Evolutionary conservation across 1,284 basidiomycete species (phyloP).

Genomic region (Malassezia japonica): DNA sequence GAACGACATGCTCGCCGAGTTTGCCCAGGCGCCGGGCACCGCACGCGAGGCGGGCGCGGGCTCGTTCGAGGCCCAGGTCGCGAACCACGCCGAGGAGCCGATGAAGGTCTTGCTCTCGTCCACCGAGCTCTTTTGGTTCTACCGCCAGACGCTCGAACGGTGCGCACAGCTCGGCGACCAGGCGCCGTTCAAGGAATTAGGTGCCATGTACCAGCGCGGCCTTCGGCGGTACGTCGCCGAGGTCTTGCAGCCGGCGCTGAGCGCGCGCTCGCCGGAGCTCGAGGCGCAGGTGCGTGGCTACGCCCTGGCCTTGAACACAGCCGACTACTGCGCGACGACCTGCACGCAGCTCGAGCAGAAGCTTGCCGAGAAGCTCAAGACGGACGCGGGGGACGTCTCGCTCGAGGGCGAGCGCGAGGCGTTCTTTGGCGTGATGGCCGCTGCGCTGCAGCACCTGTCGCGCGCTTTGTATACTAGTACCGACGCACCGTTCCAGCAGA

Average conservation of each 20-base stretch:
- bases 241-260: conserved; percentile 60
- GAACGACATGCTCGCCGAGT: conserved; percentile 32
- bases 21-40: conserved; percentile 13
- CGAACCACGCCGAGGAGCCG: conserved; percentile 43
- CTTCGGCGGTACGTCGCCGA: conserved; percentile 79
- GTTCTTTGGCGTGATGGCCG: conserved; percentile 53
- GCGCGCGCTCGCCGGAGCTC: conserved; percentile 35
- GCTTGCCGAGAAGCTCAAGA: conserved; percentile 67
- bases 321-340: conserved; percentile 91
- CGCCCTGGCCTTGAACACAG: conserved; percentile 76
- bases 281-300: conserved; percentile 29
- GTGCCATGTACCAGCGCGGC: conserved; percentile 70
- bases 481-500: conserved; percentile 37
- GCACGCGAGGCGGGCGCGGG: conserved; percentile 61
- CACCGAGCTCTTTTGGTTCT: conserved; percentile 94
- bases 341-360: conserved; percentile 86
- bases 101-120: conserved; percentile 73
- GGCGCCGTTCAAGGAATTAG: conserved; percentile 37
- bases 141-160: conserved; percentile 85
- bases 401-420: conserved; percentile 76
- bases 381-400: conserved; percentile 59
- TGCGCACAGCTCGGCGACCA: conserved; percentile 59
- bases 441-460: conserved; percentile 28
- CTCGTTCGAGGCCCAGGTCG: conserved; percentile 51
- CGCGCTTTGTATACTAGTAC: conserved; percentile 29